Conservation (phyloP, 1,139 yeast genomes). For the Kluyveromyces marxianus region DNA sequence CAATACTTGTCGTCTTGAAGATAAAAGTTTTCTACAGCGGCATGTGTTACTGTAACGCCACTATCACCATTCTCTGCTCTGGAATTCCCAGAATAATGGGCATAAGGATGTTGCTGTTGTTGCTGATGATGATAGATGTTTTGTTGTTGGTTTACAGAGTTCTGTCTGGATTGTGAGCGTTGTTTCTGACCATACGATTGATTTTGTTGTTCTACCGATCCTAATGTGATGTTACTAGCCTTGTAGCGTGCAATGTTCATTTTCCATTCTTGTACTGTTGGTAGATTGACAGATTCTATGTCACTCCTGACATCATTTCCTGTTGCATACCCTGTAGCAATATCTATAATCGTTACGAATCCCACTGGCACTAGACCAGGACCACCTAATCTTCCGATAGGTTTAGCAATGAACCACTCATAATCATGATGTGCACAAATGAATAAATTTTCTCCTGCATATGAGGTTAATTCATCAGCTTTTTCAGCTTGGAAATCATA, state of each 20-base stretch:
- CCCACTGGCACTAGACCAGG: slow-evolving; percentile 94
- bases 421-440: slow-evolving; percentile 93
- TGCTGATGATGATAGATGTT: slow-evolving; percentile 3
- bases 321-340: slow-evolving; percentile 50
- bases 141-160: slow-evolving; percentile 10
- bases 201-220: slow-evolving; percentile 29
- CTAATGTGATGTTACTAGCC: slow-evolving; percentile 75
- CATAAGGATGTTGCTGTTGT: slow-evolving; percentile 9
- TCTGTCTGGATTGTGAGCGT: slow-evolving; percentile 10
- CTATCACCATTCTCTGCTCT: background rate
- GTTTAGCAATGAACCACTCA: slow-evolving; percentile 98
- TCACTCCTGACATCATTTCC: slow-evolving; percentile 44
- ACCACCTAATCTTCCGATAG: slow-evolving; percentile 90
- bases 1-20: slow-evolving; percentile 85
- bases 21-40: slow-evolving; percentile 73
- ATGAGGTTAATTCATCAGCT: slow-evolving; percentile 74
- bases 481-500: slow-evolving; percentile 88
- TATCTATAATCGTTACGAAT: slow-evolving; percentile 79
- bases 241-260: slow-evolving; percentile 83
- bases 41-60: slow-evolving; percentile 38
- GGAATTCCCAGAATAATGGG: slow-evolving; percentile 29
- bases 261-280: slow-evolving; percentile 96
- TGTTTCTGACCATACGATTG: slow-evolving; percentile 5
- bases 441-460: slow-evolving; percentile 81
- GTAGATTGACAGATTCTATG: slow-evolving; percentile 60